These are phyloP conservation scores for Vigna nakashimae DNA, from an alignment of 306 rosid genomes.

Conservation along the genomic window DNA sequence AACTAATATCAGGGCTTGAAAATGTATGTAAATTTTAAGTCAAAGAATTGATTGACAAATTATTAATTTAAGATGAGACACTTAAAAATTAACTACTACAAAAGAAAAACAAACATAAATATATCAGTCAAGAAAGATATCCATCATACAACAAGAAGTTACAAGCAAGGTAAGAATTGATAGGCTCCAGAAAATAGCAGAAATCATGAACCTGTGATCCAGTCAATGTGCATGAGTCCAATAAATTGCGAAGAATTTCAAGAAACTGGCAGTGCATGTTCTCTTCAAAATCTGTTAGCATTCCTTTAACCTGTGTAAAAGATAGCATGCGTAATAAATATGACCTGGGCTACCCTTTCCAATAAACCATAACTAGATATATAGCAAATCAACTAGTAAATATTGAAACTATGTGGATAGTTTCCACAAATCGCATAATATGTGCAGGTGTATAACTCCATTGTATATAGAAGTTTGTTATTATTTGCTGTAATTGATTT, in stretches of 20 bases:
- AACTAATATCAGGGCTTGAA: conserved; percentile 7
- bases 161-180: conserved; percentile 23
- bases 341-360: conserved; percentile 13
- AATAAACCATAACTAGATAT: conserved; percentile 1
- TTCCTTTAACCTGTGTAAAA: conserved; percentile 84
- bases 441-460: no score
- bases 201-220: conserved; percentile 79
- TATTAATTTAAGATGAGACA: background rate
- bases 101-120: background rate
- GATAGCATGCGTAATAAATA: conserved; percentile 37
- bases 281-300: conserved; percentile 92
- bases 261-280: conserved; percentile 97
- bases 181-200: conserved; percentile 23
- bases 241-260: conserved; percentile 92
- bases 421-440: background rate
- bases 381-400: conserved; percentile 15
- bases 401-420: conserved; percentile 9
- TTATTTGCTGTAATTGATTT: no score
- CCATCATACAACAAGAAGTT: conserved; percentile 1
- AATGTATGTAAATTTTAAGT: conserved; percentile 4
- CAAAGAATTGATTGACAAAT: background rate
- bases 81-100: background rate
- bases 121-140: conserved; percentile 3
- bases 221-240: conserved; percentile 84
- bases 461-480: no score